A percentile compares a stretch with the other conserved stretches of the same genome.
These are phyloP conservation scores for Argentina anserina DNA, from an alignment of 306 rosid species.

Conservation along the genomic window DNA sequence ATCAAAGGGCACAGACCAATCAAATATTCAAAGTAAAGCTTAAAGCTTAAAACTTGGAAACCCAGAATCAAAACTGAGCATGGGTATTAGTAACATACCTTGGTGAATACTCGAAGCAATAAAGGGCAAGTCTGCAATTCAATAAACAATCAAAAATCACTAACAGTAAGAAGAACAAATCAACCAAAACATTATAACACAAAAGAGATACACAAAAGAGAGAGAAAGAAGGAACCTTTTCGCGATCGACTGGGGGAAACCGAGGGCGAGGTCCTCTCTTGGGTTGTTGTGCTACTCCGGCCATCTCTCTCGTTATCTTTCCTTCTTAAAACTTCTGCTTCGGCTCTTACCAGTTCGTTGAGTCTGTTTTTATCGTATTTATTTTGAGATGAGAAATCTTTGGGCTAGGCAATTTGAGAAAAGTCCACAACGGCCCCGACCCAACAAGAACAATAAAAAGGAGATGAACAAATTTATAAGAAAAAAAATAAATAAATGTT, in stretches of 20 bases:
- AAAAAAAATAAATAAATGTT: too few relatives aligned
- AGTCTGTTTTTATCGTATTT: neutral
- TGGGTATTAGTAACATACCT: conserved; percentile 39
- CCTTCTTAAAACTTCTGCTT: neutral
- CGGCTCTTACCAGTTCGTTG: neutral
- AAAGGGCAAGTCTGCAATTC: conserved; percentile 77
- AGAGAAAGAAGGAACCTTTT: conserved; percentile 32
- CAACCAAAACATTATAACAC: neutral
- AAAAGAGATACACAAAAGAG: neutral
- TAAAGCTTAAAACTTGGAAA: neutral
- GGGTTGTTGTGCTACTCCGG: conserved; percentile 32
- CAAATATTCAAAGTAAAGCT: neutral
- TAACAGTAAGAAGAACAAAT: neutral
- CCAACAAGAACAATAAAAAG: too few relatives aligned
- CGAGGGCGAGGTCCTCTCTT: conserved; percentile 42
- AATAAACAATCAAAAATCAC: neutral
- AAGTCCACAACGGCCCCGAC: neutral
- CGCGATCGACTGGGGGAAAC: conserved; percentile 42
- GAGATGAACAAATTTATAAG: too few relatives aligned
- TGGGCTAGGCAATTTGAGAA: neutral
- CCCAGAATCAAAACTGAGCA: neutral
- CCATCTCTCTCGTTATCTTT: conserved; percentile 26
- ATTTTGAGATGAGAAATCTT: neutral
- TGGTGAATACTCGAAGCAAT: conserved; percentile 83
- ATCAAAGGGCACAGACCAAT: neutral